These are phyloP conservation scores for Panicum miliaceum DNA, from an alignment of 176 grass and related monocot genomes.

Conservation along the genomic window DNA sequence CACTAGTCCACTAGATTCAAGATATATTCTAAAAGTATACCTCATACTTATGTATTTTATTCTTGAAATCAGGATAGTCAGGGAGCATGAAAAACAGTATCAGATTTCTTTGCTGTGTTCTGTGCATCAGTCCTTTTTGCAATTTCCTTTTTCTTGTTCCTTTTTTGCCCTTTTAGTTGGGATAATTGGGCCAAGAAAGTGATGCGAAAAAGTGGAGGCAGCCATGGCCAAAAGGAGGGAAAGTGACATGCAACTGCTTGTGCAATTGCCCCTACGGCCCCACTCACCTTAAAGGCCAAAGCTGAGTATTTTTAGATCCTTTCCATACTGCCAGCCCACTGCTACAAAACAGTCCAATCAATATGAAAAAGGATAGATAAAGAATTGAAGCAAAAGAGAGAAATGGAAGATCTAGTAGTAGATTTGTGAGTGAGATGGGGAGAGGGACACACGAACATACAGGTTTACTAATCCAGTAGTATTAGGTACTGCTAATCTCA, in stretches of 20 bases:
- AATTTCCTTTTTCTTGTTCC: neutral
- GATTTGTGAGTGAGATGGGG: conserved; percentile 8
- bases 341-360: conserved; percentile 39
- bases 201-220: conserved; percentile 46
- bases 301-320: conserved; percentile 31
- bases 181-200: conserved; percentile 48
- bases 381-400: conserved; percentile 1
- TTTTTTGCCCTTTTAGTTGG: conserved; percentile 39
- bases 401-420: conserved; percentile 26
- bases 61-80: conserved; percentile 1
- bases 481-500: neutral
- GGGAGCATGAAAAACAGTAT: conserved; percentile 18
- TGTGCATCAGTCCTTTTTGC: conserved; percentile 31
- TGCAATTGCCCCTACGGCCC: conserved; percentile 29
- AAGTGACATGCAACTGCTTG: conserved; percentile 58
- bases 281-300: conserved; percentile 43
- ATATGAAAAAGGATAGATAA: conserved; percentile 3
- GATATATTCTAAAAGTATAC: conserved; percentile 32
- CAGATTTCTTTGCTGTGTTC: conserved; percentile 42
- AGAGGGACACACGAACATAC: neutral
- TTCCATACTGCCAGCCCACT: conserved; percentile 40
- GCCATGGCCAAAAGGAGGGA: conserved; percentile 34
- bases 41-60: neutral
- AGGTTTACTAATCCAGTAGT: neutral
- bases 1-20: conserved; percentile 17